Evolutionary conservation across 805 yeast genomes (phyloP).

Genomic region (Lipomyces chichibuensis): DNA sequence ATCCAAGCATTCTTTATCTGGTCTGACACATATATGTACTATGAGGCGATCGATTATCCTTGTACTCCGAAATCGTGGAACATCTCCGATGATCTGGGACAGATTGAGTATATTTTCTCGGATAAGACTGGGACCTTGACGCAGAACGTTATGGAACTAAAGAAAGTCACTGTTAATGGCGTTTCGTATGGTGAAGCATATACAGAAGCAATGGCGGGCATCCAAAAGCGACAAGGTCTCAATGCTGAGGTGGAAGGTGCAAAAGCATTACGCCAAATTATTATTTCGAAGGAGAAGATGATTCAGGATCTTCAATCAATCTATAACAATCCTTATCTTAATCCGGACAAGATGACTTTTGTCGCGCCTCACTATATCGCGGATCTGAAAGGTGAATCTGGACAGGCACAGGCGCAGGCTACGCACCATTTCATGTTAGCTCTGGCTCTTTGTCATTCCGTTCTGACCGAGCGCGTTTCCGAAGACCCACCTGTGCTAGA

Average conservation of each 20-base stretch:
- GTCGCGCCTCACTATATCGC: conserved; percentile 60
- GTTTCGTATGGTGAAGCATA: conserved; percentile 72
- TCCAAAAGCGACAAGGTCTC: conserved; percentile 65
- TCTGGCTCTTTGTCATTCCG: conserved; percentile 75
- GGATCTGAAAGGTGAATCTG: conserved; percentile 53
- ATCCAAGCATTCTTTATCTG: conserved; percentile 75
- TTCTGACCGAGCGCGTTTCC: conserved; percentile 61
- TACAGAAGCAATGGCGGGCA: conserved; percentile 77
- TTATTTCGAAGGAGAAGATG: conserved; percentile 54
- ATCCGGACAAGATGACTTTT: conserved; percentile 60
- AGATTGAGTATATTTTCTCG: conserved; percentile 77
- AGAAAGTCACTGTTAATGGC: conserved; percentile 72
- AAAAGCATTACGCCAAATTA: conserved; percentile 50
- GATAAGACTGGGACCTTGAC: conserved; percentile 86
- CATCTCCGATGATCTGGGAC: conserved; percentile 82
- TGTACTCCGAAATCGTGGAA: conserved; percentile 84
- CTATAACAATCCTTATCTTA: conserved; percentile 54
- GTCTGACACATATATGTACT: conserved; percentile 70
- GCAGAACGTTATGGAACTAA: conserved; percentile 81
- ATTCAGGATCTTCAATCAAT: conserved; percentile 46
- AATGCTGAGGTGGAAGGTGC: conserved; percentile 57
- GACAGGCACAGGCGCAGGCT: conserved; percentile 50
- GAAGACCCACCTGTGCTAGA: conserved; percentile 46
- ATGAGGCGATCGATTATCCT: conserved; percentile 68
- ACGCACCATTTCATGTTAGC: conserved; percentile 65